Base-by-base conservation (phyloP, 306 rosid species). In the Cicer yamashitae region DNA sequence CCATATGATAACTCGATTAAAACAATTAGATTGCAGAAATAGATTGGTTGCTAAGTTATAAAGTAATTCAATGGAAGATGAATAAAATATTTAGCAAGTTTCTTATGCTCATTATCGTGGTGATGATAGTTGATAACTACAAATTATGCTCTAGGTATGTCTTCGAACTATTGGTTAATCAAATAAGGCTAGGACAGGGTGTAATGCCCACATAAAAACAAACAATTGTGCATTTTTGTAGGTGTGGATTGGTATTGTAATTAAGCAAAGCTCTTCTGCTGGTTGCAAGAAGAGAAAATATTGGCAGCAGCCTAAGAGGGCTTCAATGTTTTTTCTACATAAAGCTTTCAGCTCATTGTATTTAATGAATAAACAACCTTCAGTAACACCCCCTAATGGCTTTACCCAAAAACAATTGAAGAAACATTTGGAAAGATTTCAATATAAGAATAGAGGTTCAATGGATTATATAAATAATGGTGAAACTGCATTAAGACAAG, bases 401-500 rank as follows among this genome's bases (percentile, higher is more conserved):
- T 18, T 18, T 5, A 15, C 44, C 39, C 15, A 52, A 37, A 62
- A 12, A 13, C 46, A 66, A 43, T 6, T 14, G 20, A 43, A 67
- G 59, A 41, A 43, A 43, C 37, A 50, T 7, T 17, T 1, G 8
- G 5, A 40, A 65, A 22, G 38, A 63, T 40, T 43, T 56, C 5
- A 63, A 66, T n/a, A 52, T 7, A 5, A 45, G 7, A 54, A 56
- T 54, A 52, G 20, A 61, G 25, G 56, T 39, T 20, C 50, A 68
- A 77, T 43, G 7, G 52, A 67, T 40, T n/a, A 50, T 25, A 67
- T 58, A 77, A 34, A 50, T 20, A 41, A 70, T 0, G 6, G 37
- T 8, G 30, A 60, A 51, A 71, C 37, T n/a, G 48, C 25, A 61
- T 71, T 70, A 68, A 38, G 43, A 37, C n/a, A 67, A 38, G 25